Conservation (phyloP, 768 basidiomycete species). For the Crucibulum laeve region DNA sequence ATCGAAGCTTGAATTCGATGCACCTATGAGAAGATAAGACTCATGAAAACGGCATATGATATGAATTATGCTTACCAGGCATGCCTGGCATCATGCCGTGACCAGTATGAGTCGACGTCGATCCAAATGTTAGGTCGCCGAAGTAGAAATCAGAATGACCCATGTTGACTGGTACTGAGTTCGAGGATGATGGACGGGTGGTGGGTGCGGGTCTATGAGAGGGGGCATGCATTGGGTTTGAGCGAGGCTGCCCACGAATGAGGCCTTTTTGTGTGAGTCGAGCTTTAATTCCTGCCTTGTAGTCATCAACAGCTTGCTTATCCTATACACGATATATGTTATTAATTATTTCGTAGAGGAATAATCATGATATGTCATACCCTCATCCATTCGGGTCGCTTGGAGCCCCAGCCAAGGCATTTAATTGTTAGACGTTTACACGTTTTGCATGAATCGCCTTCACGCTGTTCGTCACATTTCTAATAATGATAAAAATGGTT, state of each 20-base stretch:
- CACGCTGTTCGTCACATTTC: conserved; percentile 89
- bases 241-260: conserved; percentile 78
- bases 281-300: conserved; percentile 82
- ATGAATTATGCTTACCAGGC: conserved; percentile 32
- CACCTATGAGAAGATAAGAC: conserved; percentile 20
- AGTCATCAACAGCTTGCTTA: conserved; percentile 75
- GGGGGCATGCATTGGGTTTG: conserved; percentile 41
- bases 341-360: neutral
- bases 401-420: conserved; percentile 82
- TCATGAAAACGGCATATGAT: neutral
- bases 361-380: no score
- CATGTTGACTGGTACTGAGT: neutral
- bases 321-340: conserved; percentile 41
- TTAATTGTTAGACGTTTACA: conserved; percentile 77
- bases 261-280: conserved; percentile 74
- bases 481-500: conserved; percentile 21
- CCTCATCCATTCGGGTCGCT: conserved; percentile 87
- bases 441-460: conserved; percentile 76
- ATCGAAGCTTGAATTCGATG: conserved; percentile 32
- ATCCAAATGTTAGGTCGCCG: conserved; percentile 6
- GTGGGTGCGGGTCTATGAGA: conserved; percentile 1
- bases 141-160: neutral
- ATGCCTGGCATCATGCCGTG: conserved; percentile 33
- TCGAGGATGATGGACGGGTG: neutral
- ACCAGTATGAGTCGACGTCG: conserved; percentile 17